These are phyloP conservation scores for Gynochthodes officinalis DNA, from an alignment of 257 asterid species.

Conservation along the genomic window DNA sequence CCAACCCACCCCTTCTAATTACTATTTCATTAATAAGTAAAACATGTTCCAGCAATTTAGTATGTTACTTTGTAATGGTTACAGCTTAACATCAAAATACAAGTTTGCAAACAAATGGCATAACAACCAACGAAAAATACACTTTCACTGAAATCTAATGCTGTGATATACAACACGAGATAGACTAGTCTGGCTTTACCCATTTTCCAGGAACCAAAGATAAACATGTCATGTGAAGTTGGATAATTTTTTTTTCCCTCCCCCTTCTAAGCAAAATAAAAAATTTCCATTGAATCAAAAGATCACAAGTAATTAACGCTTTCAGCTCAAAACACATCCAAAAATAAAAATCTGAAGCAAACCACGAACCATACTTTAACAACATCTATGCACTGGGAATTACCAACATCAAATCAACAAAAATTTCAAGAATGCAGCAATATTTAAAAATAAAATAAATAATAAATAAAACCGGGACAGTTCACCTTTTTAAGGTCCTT, in stretches of 20 bases:
- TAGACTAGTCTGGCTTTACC: background rate
- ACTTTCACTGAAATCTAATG: background rate
- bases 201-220: background rate
- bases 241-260: background rate
- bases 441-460: too few species aligned
- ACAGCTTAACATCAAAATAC: background rate
- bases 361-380: background rate
- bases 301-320: background rate
- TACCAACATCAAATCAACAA: background rate
- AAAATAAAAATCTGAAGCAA: background rate
- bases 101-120: background rate
- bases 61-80: background rate
- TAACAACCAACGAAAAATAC: background rate
- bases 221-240: background rate
- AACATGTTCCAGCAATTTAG: background rate
- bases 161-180: too few species aligned
- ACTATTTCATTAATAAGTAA: background rate
- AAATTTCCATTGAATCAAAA: background rate
- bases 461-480: background rate
- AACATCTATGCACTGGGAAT: background rate
- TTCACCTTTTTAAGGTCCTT: conserved; percentile 76
- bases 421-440: background rate
- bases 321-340: background rate
- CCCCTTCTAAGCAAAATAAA: background rate
- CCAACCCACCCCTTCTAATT: background rate